Evolutionary conservation across 805 yeast species (phyloP).

Genomic region (Cyberlindnera veronae): DNA sequence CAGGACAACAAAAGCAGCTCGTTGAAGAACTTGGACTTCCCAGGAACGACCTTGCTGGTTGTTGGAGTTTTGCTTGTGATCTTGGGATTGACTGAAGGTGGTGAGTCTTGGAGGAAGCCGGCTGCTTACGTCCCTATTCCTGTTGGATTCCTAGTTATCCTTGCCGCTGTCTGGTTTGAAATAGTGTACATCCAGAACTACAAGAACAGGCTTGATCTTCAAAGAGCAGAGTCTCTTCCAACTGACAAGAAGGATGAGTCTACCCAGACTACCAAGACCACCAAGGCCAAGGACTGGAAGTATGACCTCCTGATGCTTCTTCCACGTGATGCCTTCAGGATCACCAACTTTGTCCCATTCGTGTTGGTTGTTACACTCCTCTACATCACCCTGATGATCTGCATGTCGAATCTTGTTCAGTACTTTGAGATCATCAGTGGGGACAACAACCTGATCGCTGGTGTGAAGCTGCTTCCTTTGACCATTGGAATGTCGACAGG

Average conservation of each 20-base stretch:
- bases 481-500: conserved; percentile 32
- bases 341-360: conserved; percentile 28
- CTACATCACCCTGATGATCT: conserved; percentile 22
- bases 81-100: conserved; percentile 44
- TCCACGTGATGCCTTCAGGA: conserved; percentile 28
- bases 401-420: conserved; percentile 24
- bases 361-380: conserved; percentile 21
- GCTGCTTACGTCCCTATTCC: conserved; percentile 39
- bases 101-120: conserved; percentile 39
- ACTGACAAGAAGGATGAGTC: not conserved
- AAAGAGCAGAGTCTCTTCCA: not conserved
- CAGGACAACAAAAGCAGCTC: conserved; percentile 19
- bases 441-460: conserved; percentile 33
- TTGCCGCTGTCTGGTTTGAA: conserved; percentile 32
- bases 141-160: conserved; percentile 34
- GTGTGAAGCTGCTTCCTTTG: conserved; percentile 35
- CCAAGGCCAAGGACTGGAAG: conserved; percentile 5
- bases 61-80: conserved; percentile 36
- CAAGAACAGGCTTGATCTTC: conserved; percentile 9
- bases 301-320: conserved; percentile 25
- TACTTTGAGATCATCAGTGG: conserved; percentile 28
- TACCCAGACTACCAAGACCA: not conserved
- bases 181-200: conserved; percentile 18
- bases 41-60: conserved; percentile 32
- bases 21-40: conserved; percentile 33